Evolutionary conservation across 768 basidiomycete genomes (phyloP).

Genomic region (Amanita phalloides): DNA sequence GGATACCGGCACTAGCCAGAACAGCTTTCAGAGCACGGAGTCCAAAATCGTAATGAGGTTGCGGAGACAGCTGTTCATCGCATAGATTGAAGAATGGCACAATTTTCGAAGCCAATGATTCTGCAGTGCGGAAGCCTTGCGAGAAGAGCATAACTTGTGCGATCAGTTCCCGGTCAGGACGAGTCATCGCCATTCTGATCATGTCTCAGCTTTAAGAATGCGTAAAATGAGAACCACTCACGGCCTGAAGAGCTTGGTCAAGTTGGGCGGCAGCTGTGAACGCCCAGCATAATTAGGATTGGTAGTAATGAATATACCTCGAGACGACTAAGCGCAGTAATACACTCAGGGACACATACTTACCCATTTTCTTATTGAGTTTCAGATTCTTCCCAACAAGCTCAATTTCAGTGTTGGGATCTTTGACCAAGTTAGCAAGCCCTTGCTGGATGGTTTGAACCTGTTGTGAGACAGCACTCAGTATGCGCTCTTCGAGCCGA

Average conservation of each 20-base stretch:
- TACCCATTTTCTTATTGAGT: constrained; percentile 90
- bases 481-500: constrained; percentile 93
- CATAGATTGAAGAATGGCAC: constrained; percentile 99
- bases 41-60: constrained; percentile 99
- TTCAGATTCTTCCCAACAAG: constrained; percentile 90
- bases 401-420: constrained; percentile 87
- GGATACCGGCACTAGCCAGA: constrained; percentile 90
- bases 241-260: constrained; percentile 92
- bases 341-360: constrained; percentile 4
- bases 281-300: constrained; percentile 99
- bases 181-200: constrained; percentile 94
- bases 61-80: constrained; percentile 91
- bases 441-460: constrained; percentile 98
- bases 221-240: constrained; percentile 26
- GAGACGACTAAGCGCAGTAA: neutral
- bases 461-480: constrained; percentile 97
- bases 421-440: constrained; percentile 68
- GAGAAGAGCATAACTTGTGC: constrained; percentile 99
- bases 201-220: constrained; percentile 7
- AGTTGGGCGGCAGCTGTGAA: constrained; percentile 77
- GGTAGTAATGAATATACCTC: constrained; percentile 96
- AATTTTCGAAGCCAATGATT: constrained; percentile 94
- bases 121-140: constrained; percentile 97
- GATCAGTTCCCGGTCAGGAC: constrained; percentile 95
- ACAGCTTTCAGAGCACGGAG: constrained; percentile 96